phyloP scores from a whole-genome alignment of 208 protist species.

The Leptomonas pyrrhocoris region DNA sequence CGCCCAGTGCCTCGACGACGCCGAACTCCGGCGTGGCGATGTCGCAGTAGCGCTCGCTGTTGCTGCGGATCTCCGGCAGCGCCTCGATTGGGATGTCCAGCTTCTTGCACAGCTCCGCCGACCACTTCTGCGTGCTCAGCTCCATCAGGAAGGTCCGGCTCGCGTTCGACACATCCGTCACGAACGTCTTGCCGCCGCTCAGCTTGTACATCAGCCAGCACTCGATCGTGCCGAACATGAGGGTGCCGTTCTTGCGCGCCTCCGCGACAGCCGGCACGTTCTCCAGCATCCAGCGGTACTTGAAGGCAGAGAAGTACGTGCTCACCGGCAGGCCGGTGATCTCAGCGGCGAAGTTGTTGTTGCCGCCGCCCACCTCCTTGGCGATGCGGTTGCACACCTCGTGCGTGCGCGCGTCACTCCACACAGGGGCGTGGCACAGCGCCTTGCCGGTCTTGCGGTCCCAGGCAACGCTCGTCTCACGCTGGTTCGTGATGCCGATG shows the following conservation, averaged over 20 bases:
- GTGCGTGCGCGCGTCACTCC: slow-evolving; percentile 86
- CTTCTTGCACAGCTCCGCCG: slow-evolving; percentile 75
- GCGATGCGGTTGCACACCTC: slow-evolving; percentile 51
- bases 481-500: slow-evolving; percentile 98
- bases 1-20: slow-evolving; percentile 36
- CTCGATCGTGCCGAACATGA: slow-evolving; percentile 97
- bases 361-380: slow-evolving; percentile 42
- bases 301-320: slow-evolving; percentile 97
- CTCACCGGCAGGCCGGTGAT: slow-evolving; percentile 93
- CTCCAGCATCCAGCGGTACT: slow-evolving; percentile 97
- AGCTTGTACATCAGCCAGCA: slow-evolving; percentile 97
- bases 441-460: slow-evolving; percentile 94
- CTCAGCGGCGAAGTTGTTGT: slow-evolving; percentile 50
- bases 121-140: slow-evolving; percentile 94
- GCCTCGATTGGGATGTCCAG: slow-evolving; percentile 81
- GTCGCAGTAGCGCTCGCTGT: slow-evolving; percentile 70
- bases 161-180: slow-evolving; percentile 98
- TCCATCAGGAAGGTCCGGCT: slow-evolving; percentile 98
- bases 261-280: slow-evolving; percentile 89
- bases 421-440: slow-evolving; percentile 96
- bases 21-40: slow-evolving; percentile 42
- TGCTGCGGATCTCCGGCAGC: slow-evolving; percentile 94
- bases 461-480: slow-evolving; percentile 99
- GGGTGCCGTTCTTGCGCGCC: slow-evolving; percentile 64
- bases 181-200: slow-evolving; percentile 85